A percentile compares a stretch with the other conserved stretches of the same genome.
phyloP scores from a whole-genome alignment of 2,329 filamentous ascomycete species.

The Exophiala lecanii-corni region DNA sequence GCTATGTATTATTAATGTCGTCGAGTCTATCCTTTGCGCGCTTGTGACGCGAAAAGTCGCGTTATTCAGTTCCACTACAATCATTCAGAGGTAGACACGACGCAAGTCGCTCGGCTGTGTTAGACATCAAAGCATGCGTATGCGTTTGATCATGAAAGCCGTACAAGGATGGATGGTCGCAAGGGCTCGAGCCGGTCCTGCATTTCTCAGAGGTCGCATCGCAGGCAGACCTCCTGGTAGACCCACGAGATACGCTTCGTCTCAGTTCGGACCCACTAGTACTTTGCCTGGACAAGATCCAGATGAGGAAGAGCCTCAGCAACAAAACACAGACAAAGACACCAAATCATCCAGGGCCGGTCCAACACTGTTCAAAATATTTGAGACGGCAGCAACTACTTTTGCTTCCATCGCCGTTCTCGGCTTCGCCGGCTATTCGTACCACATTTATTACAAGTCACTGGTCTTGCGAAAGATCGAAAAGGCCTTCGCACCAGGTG shows the following conservation, averaged over 20 bases:
- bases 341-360: conserved; percentile 9
- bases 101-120: too few relatives aligned
- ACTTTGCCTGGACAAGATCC: conserved; percentile 13
- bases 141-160: conserved; percentile 10
- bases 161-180: conserved; percentile 7
- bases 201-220: conserved; percentile 3
- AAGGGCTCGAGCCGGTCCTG: conserved; percentile 3
- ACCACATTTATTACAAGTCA: conserved; percentile 82
- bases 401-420: conserved; percentile 70
- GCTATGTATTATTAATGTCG: too few relatives aligned
- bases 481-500: conserved; percentile 84
- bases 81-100: too few relatives aligned
- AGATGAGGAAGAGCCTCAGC: conserved; percentile 18
- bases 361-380: conserved; percentile 55
- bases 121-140: too few relatives aligned
- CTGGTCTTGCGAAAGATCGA: conserved; percentile 89
- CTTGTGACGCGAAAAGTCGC: too few relatives aligned
- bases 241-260: conserved; percentile 12
- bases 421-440: conserved; percentile 68
- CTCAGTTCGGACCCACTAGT: conserved; percentile 21
- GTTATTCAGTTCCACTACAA: too few relatives aligned
- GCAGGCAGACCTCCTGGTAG: neutral
- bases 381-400: conserved; percentile 70
- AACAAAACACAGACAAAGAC: conserved; percentile 12
- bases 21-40: too few relatives aligned